Evolutionary conservation across 305 asterid species (phyloP).

Genomic region (Solanum aculeatissimum): DNA sequence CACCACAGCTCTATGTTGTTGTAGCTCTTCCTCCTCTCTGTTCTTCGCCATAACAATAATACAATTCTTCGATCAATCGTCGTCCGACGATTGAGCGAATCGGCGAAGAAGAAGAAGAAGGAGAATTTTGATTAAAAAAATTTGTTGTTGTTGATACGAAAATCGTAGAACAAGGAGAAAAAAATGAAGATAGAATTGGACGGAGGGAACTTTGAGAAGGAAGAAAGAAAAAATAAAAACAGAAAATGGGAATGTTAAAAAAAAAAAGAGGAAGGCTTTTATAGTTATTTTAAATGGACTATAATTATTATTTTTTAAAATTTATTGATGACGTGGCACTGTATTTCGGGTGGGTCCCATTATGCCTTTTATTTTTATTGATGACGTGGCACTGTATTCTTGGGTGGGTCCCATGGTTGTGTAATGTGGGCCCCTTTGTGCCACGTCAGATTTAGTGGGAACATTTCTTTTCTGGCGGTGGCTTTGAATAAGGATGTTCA

Average conservation of each 20-base stretch:
- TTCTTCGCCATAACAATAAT: constrained; percentile 1
- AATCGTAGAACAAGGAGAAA: neutral
- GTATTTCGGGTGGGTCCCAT: neutral
- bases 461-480: too few species aligned
- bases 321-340: neutral
- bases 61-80: neutral
- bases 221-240: neutral
- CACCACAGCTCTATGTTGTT: neutral
- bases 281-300: neutral
- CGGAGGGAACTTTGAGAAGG: neutral
- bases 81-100: neutral
- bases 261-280: neutral
- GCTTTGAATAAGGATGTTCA: too few species aligned
- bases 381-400: too few species aligned
- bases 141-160: neutral
- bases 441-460: too few species aligned
- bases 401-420: too few species aligned
- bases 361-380: neutral
- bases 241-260: neutral
- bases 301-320: neutral
- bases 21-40: constrained; percentile 20
- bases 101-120: neutral
- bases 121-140: neutral
- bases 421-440: too few species aligned
- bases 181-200: neutral